Conservation (phyloP, 179 eudicot species). For the Heliamphora pulchella region DNA sequence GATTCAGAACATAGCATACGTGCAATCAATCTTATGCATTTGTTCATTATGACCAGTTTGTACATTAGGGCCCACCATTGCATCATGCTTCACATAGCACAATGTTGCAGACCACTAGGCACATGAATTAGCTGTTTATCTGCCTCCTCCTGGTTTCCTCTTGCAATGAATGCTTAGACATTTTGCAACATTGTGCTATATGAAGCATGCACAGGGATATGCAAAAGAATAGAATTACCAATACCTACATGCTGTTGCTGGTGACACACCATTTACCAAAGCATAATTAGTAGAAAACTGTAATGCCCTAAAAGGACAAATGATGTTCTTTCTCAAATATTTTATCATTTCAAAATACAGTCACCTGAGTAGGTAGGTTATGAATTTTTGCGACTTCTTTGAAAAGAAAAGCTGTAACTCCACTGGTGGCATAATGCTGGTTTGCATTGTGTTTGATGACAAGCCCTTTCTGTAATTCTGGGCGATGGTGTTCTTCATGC, state of each 20-base stretch:
- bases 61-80: background rate
- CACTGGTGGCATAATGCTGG: constrained; percentile 98
- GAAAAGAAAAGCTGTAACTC: constrained; percentile 82
- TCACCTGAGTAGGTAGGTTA: constrained; percentile 86
- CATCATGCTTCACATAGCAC: no score
- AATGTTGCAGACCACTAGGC: background rate
- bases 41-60: background rate
- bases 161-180: background rate
- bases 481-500: constrained; percentile 94
- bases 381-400: constrained; percentile 83
- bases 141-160: background rate
- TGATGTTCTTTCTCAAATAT: background rate
- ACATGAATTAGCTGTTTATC: background rate
- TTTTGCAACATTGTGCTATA: background rate
- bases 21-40: background rate
- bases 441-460: constrained; percentile 95
- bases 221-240: background rate
- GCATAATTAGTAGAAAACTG: background rate
- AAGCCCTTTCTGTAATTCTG: constrained; percentile 83
- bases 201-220: background rate
- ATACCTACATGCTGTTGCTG: background rate
- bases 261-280: background rate
- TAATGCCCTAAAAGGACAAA: background rate
- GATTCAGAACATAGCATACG: background rate
- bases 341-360: background rate